These are phyloP conservation scores for Glebionis coronaria DNA, from an alignment of 129 eudicot species.

Conservation along the genomic window DNA sequence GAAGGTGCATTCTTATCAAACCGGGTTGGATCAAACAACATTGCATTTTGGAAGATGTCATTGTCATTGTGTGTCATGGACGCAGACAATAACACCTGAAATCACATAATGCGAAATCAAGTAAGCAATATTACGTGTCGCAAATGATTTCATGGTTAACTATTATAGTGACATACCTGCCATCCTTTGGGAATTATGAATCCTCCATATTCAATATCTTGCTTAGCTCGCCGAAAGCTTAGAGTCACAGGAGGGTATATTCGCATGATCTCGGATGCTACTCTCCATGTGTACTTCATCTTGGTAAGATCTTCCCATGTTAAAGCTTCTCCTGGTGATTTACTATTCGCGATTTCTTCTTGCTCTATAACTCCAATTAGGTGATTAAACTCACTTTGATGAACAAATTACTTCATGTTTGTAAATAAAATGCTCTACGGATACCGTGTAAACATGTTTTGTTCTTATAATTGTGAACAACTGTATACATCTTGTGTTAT, in stretches of 20 bases:
- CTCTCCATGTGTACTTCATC: too few species aligned
- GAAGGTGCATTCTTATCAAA: slow-evolving; percentile 47
- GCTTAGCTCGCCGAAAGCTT: slow-evolving; percentile 31
- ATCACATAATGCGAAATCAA: not conserved
- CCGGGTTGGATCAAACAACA: slow-evolving; percentile 49
- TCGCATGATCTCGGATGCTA: slow-evolving; percentile 40
- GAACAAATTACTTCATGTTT: not conserved
- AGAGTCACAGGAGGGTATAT: slow-evolving; percentile 32
- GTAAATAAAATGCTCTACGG: too few species aligned
- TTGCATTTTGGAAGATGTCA: slow-evolving; percentile 46
- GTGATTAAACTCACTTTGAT: not conserved
- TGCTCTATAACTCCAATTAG: slow-evolving; percentile 26
- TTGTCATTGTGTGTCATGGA: slow-evolving; percentile 71
- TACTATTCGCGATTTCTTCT: slow-evolving; percentile 29
- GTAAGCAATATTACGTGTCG: not conserved
- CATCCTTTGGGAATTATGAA: slow-evolving; percentile 56
- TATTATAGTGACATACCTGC: slow-evolving; percentile 38
- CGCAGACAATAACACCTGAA: too few species aligned
- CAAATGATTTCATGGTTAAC: not conserved
- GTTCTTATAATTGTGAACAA: not conserved
- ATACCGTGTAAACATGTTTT: too few species aligned
- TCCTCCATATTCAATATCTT: slow-evolving; percentile 41
- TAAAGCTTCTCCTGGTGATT: slow-evolving; percentile 24
- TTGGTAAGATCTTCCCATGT: too few species aligned
- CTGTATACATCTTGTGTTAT: not conserved